Evolutionary conservation across 768 basidiomycete species (phyloP).

Genomic region (Suillus discolor): DNA sequence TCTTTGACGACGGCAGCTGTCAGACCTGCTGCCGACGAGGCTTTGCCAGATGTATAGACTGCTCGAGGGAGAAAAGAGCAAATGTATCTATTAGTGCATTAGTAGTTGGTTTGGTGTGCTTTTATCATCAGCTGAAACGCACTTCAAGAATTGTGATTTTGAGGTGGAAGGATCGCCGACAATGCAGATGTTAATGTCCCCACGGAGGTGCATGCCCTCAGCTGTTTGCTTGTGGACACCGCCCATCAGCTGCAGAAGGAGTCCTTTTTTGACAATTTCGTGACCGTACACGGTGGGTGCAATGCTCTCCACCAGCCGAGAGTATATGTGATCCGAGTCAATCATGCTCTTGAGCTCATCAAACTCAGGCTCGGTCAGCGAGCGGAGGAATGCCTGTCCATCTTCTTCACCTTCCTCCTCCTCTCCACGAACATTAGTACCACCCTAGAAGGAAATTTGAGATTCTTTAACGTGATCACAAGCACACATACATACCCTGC

Average conservation of each 20-base stretch:
- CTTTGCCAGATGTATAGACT: slow-evolving; percentile 99
- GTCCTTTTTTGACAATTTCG: slow-evolving; percentile 98
- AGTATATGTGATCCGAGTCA: slow-evolving; percentile 92
- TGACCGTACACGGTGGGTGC: slow-evolving; percentile 99
- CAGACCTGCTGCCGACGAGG: slow-evolving; percentile 97
- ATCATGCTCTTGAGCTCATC: slow-evolving; percentile 96
- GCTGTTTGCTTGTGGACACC: slow-evolving; percentile 96
- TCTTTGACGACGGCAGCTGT: slow-evolving; percentile 98
- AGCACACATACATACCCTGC: slow-evolving; percentile 59
- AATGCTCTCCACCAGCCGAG: slow-evolving; percentile 89
- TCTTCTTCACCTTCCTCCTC: slow-evolving; percentile 77
- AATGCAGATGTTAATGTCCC: slow-evolving; percentile 98
- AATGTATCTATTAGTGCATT: slow-evolving; percentile 68
- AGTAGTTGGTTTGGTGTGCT: neutral
- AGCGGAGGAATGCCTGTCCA: slow-evolving; percentile 82
- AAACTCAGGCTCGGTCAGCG: slow-evolving; percentile 91
- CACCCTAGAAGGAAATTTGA: slow-evolving; percentile 48
- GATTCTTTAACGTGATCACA: neutral
- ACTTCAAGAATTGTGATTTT: slow-evolving; percentile 99
- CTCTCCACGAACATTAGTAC: slow-evolving; percentile 90
- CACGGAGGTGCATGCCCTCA: slow-evolving; percentile 98
- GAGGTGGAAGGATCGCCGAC: slow-evolving; percentile 96
- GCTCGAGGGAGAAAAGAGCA: slow-evolving; percentile 98
- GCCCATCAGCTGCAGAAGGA: slow-evolving; percentile 95
- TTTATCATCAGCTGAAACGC: slow-evolving; percentile 28